Conservation (phyloP, 2,329 filamentous ascomycete species). For the Fragosphaeria purpurea region DNA sequence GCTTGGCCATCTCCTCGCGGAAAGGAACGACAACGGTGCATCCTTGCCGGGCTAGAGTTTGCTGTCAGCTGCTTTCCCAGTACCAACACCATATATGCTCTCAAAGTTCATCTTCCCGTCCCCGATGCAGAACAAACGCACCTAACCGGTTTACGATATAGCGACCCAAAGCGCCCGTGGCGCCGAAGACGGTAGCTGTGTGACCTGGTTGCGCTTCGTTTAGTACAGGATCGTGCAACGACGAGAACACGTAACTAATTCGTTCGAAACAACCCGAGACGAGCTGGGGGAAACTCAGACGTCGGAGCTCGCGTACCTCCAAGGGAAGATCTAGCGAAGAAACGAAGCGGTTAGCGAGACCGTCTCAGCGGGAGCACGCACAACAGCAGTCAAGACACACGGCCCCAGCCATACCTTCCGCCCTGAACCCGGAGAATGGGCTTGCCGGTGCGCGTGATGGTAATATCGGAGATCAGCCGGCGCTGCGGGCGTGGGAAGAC, state of each 20-base stretch:
- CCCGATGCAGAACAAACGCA: constrained; percentile 20
- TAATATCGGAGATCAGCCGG: constrained; percentile 64
- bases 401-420: constrained; percentile 59
- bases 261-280: no score
- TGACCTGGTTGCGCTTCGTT: constrained; percentile 50
- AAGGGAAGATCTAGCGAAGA: constrained; percentile 57
- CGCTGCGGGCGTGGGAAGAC: constrained; percentile 41
- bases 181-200: constrained; percentile 95
- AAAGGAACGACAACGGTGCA: constrained; percentile 89
- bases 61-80: constrained; percentile 13
- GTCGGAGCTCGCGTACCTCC: constrained; percentile 52
- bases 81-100: background rate
- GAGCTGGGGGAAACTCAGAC: background rate
- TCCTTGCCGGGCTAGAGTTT: constrained; percentile 66
- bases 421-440: constrained; percentile 82
- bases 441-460: constrained; percentile 92
- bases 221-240: background rate
- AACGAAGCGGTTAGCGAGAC: constrained; percentile 3
- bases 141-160: constrained; percentile 96
- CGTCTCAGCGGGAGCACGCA: background rate
- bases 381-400: constrained; percentile 16
- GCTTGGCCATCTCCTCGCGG: constrained; percentile 96
- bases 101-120: no score
- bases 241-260: background rate
- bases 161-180: constrained; percentile 86